Base-by-base conservation (phyloP, 306 rosid species). In the Fagus crenata region DNA sequence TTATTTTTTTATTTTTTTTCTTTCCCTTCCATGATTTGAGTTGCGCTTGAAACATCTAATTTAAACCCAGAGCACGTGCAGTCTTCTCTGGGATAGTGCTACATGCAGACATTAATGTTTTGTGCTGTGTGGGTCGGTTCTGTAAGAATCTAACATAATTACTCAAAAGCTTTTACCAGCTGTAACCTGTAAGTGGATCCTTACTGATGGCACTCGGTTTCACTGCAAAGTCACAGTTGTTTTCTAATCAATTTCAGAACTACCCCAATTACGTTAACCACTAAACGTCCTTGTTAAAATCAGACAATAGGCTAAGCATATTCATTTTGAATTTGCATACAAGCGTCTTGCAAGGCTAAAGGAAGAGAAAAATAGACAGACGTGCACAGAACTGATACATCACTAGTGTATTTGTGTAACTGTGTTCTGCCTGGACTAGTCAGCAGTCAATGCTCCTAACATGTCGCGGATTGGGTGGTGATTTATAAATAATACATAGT, bases 401-500 rank as follows among this genome's bases (percentile, higher is more conserved):
- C 42, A 13, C 18, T 56, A 33, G 55, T 61, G 42, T 63, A 56
- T 4, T 22, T 22, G 28, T 22, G 28, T 22, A 22, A 22, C 28
- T 46, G 12, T 54, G 61, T 75, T 41, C 39, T 42, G 49, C 42
- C 7, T 18, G 31, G 73, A 81, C 32, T 51, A 35, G 18, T 78
- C 79, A 74, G 56, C 67, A 58, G 77, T 75, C 75, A 76, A 79
- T 73, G 72, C 40, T 76, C 54, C 43, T 36, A 64, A 73, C 78
- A 55, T 61, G 75, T 82, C 33, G 4, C 40, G 39, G 73, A 69
- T 17, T 67, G 6, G 53, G 49, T 35, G 73, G 72, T 42, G 69
- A 76, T 49, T 59, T 64, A 75, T 63, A 11, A 54, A 77, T 51
- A 61, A 42, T 32, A 41, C 8, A 71, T 9, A 15, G 61, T 36